Evolutionary conservation across 2,329 filamentous ascomycete species (phyloP).

Genomic region (Fusarium circinatum): DNA sequence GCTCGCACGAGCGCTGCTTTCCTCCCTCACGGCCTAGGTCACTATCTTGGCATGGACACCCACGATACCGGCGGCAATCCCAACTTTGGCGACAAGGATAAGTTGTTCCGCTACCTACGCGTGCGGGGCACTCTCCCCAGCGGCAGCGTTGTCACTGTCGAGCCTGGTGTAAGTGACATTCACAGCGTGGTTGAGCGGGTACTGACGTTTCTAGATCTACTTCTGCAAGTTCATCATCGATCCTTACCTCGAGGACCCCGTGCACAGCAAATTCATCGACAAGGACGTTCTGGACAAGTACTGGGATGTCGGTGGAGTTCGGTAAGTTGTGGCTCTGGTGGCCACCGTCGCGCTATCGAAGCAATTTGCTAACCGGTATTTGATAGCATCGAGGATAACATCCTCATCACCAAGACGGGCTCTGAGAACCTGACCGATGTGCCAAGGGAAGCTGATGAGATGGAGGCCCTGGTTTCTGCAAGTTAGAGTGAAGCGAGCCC

Average conservation of each 20-base stretch:
- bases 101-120: constrained; percentile 87
- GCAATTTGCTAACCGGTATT: constrained; percentile 34
- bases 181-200: no score
- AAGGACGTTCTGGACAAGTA: constrained; percentile 77
- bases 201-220: constrained; percentile 70
- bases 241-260: constrained; percentile 78
- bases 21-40: constrained; percentile 90
- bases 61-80: constrained; percentile 86
- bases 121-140: constrained; percentile 80
- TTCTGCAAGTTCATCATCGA: constrained; percentile 91
- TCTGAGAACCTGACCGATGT: constrained; percentile 79
- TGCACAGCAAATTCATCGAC: constrained; percentile 82
- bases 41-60: constrained; percentile 92
- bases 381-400: constrained; percentile 72
- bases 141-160: constrained; percentile 89
- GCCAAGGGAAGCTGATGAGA: constrained; percentile 72
- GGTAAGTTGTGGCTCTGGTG: constrained; percentile 54
- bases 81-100: constrained; percentile 81
- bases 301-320: constrained; percentile 82
- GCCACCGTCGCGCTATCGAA: not conserved
- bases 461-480: constrained; percentile 58
- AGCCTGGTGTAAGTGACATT: constrained; percentile 77
- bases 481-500: constrained; percentile 18
- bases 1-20: constrained; percentile 87
- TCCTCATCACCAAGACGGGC: constrained; percentile 75